These are phyloP conservation scores for Saturnispora quitensis DNA, from an alignment of 805 yeast species.

Conservation along the genomic window DNA sequence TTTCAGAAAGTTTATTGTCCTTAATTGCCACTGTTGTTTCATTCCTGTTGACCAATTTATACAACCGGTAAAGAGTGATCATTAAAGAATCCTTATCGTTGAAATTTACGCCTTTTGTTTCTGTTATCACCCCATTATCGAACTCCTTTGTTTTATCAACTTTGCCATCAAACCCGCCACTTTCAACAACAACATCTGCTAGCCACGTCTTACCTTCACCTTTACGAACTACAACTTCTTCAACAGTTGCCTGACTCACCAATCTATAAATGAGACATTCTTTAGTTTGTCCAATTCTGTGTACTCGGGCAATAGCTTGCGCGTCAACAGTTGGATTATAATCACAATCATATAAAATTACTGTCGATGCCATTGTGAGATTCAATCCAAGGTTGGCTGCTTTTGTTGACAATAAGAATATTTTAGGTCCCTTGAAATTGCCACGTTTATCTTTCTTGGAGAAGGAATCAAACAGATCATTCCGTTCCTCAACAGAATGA, in stretches of 20 bases:
- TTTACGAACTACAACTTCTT: constrained; percentile 67
- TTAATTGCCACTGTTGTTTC: constrained; percentile 16
- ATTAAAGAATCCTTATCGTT: constrained; percentile 4
- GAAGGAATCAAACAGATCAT: constrained; percentile 51
- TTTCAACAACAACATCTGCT: constrained; percentile 65
- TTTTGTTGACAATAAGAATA: constrained; percentile 78
- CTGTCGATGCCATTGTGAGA: constrained; percentile 80
- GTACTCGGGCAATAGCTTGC: constrained; percentile 95
- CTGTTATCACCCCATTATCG: background rate
- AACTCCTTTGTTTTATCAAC: constrained; percentile 3
- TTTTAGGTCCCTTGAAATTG: constrained; percentile 24
- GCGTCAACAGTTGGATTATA: constrained; percentile 97
- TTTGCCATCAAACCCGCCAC: constrained; percentile 44
- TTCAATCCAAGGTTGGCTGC: constrained; percentile 95
- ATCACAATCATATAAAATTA: constrained; percentile 82
- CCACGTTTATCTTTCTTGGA: constrained; percentile 11
- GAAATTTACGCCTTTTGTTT: background rate
- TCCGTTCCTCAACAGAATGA: constrained; percentile 55
- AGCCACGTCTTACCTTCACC: constrained; percentile 75
- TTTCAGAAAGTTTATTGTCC: constrained; percentile 26
- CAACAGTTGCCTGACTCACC: constrained; percentile 70
- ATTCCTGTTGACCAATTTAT: constrained; percentile 14
- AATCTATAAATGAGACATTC: constrained; percentile 81
- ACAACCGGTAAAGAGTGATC: constrained; percentile 6
- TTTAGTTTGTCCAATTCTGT: constrained; percentile 80